phyloP scores from a whole-genome alignment of 176 grass and related monocot genomes.

The Carex parvula region DNA sequence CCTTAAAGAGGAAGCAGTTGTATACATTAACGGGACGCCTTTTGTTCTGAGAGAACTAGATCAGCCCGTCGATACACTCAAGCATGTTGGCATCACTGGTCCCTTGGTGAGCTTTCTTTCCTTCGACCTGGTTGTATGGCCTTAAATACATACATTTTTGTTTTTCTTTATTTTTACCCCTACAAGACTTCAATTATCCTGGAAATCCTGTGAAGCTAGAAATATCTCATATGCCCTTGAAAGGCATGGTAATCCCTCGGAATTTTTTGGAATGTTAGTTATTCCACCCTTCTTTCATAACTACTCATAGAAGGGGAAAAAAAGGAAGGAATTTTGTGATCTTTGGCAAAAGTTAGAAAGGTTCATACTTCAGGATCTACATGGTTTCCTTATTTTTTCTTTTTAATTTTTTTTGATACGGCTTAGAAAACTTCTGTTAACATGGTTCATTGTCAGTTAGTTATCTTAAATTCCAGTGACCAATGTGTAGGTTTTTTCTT shows the following conservation, averaged over 20 bases:
- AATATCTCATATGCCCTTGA: neutral
- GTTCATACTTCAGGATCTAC: neutral
- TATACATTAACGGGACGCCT: slow-evolving; percentile 85
- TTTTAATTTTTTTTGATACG: neutral
- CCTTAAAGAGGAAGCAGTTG: slow-evolving; percentile 92
- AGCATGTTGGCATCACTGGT: slow-evolving; percentile 99
- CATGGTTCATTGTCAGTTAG: neutral
- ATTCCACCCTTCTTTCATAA: neutral
- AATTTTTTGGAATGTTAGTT: neutral
- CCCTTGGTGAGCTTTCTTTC: slow-evolving; percentile 56
- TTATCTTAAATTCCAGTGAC: slow-evolving; percentile 3
- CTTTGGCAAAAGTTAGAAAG: neutral
- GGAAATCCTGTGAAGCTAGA: slow-evolving; percentile 3
- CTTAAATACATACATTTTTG: neutral
- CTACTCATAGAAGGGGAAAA: neutral
- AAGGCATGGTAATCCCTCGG: neutral
- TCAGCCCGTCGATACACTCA: slow-evolving; percentile 96
- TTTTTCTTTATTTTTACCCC: neutral
- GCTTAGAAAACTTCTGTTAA: neutral
- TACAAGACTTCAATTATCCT: neutral
- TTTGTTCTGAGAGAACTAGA: slow-evolving; percentile 99
- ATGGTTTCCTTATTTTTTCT: neutral
- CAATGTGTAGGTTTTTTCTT: neutral
- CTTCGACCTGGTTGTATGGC: neutral
- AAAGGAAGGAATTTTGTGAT: neutral